Evolutionary conservation across 257 asterid species (phyloP).

Genomic region (Penstemon eatonii): DNA sequence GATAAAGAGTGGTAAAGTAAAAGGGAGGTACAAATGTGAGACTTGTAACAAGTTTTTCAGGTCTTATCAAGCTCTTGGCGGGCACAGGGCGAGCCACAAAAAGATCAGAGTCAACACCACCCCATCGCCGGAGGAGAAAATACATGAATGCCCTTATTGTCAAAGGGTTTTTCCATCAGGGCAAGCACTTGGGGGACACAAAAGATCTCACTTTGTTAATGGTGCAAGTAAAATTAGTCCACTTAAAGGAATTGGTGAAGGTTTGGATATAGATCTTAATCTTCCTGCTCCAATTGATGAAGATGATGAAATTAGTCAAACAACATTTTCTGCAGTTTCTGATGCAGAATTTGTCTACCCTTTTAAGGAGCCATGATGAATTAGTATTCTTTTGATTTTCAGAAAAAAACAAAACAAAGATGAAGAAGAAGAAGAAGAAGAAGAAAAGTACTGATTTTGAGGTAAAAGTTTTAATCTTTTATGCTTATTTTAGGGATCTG

Average conservation of each 20-base stretch:
- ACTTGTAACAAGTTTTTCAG: conserved; percentile 64
- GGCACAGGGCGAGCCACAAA: conserved; percentile 93
- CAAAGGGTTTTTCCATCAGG: conserved; percentile 75
- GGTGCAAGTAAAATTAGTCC: conserved; percentile 37
- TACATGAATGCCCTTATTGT: conserved; percentile 79
- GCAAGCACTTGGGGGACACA: conserved; percentile 94
- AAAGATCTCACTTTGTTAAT: conserved; percentile 61
- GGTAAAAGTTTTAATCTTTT: conserved; percentile 18
- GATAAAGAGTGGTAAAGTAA: conserved; percentile 32
- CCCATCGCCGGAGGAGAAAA: conserved; percentile 40
- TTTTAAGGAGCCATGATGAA: conserved; percentile 16
- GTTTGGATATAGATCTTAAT: conserved; percentile 69
- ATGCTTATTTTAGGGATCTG: conserved; percentile 28
- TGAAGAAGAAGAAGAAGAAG: neutral
- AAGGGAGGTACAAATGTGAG: conserved; percentile 74
- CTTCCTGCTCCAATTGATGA: conserved; percentile 73
- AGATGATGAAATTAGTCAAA: conserved; percentile 60
- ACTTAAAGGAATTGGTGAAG: conserved; percentile 37
- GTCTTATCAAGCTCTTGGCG: conserved; percentile 93
- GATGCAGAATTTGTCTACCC: conserved; percentile 41
- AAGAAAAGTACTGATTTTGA: conserved; percentile 7
- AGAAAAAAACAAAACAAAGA: neutral
- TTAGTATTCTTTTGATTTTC: neutral
- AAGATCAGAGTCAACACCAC: conserved; percentile 37
- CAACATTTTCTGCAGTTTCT: conserved; percentile 59